These are phyloP conservation scores for Onygena corvina DNA, from an alignment of 2,329 filamentous ascomycete genomes.

Conservation along the genomic window DNA sequence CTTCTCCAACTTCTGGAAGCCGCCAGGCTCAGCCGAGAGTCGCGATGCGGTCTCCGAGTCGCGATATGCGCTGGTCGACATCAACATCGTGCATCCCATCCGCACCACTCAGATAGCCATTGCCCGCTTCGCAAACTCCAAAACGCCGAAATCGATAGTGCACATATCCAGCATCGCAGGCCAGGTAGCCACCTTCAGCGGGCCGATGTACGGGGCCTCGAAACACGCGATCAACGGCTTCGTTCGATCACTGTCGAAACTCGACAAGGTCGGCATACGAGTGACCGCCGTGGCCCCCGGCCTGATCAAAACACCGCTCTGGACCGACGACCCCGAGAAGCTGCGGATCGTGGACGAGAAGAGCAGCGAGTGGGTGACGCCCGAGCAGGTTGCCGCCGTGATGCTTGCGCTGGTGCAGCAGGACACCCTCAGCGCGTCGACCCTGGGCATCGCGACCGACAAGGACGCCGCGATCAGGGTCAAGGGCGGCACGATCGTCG, in stretches of 20 bases:
- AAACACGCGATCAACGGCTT: slow-evolving; percentile 41
- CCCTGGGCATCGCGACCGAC: slow-evolving; percentile 22
- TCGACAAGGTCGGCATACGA: slow-evolving; percentile 40
- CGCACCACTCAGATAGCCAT: slow-evolving; percentile 42
- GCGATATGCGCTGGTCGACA: slow-evolving; percentile 38
- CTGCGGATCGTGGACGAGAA: slow-evolving; percentile 38
- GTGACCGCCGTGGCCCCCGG: slow-evolving; percentile 51
- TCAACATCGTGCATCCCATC: slow-evolving; percentile 43
- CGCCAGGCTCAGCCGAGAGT: slow-evolving; percentile 34
- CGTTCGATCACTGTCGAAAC: slow-evolving; percentile 38
- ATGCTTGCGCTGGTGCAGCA: slow-evolving; percentile 47
- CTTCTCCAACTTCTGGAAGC: slow-evolving; percentile 41
- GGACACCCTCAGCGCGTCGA: slow-evolving; percentile 29
- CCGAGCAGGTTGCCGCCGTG: slow-evolving; percentile 48
- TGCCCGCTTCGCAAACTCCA: slow-evolving; percentile 34
- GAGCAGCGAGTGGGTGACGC: slow-evolving; percentile 46
- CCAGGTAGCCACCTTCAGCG: slow-evolving; percentile 28
- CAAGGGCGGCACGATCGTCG: slow-evolving; percentile 42
- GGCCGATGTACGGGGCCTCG: slow-evolving; percentile 38
- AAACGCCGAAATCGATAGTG: slow-evolving; percentile 33
- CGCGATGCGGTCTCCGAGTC: slow-evolving; percentile 30
- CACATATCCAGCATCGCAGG: slow-evolving; percentile 41
- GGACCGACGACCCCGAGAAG: slow-evolving; percentile 52
- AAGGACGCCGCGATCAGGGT: slow-evolving; percentile 26
- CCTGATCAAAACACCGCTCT: slow-evolving; percentile 49